Evolutionary conservation across 2,329 filamentous ascomycete genomes (phyloP).

Genomic region (Venturia aucupariae): DNA sequence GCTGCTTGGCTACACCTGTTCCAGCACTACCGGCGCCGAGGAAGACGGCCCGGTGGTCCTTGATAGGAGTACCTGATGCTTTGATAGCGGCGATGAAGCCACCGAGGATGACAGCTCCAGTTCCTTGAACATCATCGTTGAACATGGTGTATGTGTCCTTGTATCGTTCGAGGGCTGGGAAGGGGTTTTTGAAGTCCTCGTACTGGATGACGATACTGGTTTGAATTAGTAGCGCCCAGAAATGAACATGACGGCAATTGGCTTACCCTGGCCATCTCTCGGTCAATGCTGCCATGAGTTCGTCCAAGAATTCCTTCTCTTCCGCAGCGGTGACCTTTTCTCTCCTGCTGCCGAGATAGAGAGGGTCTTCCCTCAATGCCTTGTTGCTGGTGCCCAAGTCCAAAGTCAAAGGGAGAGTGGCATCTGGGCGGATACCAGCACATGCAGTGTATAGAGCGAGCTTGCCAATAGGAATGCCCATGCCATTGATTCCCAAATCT

Average conservation of each 20-base stretch:
- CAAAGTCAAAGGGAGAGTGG: slow-evolving; percentile 52
- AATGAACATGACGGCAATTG: slow-evolving; percentile 10
- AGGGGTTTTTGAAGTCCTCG: slow-evolving; percentile 96
- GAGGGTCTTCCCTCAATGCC: slow-evolving; percentile 61
- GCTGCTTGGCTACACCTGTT: slow-evolving; percentile 94
- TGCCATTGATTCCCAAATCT: slow-evolving; percentile 92
- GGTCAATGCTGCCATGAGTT: slow-evolving; percentile 86
- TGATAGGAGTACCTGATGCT: slow-evolving; percentile 71
- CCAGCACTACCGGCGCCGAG: slow-evolving; percentile 92
- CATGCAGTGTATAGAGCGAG: slow-evolving; percentile 90
- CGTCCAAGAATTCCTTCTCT: slow-evolving; percentile 88
- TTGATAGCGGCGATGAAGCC: slow-evolving; percentile 72
- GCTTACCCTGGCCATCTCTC: slow-evolving; percentile 62
- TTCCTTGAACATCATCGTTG: slow-evolving; percentile 98
- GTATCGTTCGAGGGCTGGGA: slow-evolving; percentile 86
- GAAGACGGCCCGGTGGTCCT: slow-evolving; percentile 92
- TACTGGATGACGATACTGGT: slow-evolving; percentile 73
- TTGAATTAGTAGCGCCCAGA: slow-evolving; percentile 21
- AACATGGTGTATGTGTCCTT: slow-evolving; percentile 86
- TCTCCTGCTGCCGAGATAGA: slow-evolving; percentile 84
- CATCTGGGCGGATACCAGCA: slow-evolving; percentile 80
- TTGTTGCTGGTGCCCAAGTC: slow-evolving; percentile 58
- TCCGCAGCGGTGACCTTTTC: slow-evolving; percentile 69
- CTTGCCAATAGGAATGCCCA: slow-evolving; percentile 97
- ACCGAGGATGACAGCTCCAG: slow-evolving; percentile 85